These are phyloP conservation scores for Barbatosphaeria neglecta DNA, from an alignment of 495 filamentous ascomycete genomes.

Conservation along the genomic window DNA sequence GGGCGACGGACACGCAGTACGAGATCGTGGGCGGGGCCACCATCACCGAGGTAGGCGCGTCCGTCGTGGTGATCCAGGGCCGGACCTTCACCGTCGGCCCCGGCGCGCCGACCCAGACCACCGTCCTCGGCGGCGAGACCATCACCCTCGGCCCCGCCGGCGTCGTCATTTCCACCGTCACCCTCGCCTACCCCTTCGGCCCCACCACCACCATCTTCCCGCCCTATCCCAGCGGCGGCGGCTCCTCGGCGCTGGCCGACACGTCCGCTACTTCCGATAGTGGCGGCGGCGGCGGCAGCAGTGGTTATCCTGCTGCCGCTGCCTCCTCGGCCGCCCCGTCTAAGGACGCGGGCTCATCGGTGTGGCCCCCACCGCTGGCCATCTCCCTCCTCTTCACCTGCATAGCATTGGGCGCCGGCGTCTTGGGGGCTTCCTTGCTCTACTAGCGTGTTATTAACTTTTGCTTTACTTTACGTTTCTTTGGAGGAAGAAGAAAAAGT, in stretches of 20 bases:
- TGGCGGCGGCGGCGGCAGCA: too few species aligned
- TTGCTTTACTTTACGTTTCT: too few species aligned
- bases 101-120: conserved; percentile 17
- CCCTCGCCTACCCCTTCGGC: conserved; percentile 28
- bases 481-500: too few species aligned
- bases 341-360: conserved; percentile 1
- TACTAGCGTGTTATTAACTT: too few species aligned
- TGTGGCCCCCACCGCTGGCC: conserved; percentile 2
- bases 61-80: conserved; percentile 29
- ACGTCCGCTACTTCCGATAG: too few species aligned
- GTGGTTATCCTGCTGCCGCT: too few species aligned
- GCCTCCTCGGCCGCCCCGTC: neutral
- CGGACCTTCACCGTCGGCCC: conserved; percentile 30
- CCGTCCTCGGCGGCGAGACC: conserved; percentile 28
- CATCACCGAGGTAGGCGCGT: conserved; percentile 33
- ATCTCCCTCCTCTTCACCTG: conserved; percentile 1
- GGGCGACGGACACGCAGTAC: conserved; percentile 23
- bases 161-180: conserved; percentile 30
- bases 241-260: conserved; percentile 10
- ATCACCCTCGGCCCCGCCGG: conserved; percentile 36
- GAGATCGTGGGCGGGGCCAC: conserved; percentile 33
- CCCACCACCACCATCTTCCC: conserved; percentile 26
- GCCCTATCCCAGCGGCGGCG: conserved; percentile 4
- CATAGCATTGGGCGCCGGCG: conserved; percentile 12
- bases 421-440: conserved; percentile 11